These are phyloP conservation scores for Elongisporangium anandrum DNA, from an alignment of 352 stramenopile genomes.

Conservation along the genomic window DNA sequence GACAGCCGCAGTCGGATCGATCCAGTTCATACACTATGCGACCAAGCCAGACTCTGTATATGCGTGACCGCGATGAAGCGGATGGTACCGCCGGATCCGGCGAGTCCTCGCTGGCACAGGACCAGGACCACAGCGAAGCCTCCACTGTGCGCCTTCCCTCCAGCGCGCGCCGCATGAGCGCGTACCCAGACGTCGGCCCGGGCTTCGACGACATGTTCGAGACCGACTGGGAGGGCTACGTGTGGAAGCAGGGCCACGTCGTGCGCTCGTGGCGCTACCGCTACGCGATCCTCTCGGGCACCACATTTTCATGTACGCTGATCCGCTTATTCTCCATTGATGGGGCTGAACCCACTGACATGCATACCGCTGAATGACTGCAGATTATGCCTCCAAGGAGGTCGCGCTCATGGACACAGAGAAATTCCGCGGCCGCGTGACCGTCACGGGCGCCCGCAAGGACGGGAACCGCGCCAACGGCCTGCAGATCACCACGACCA, in stretches of 20 bases:
- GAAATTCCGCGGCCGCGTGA: constrained; percentile 80
- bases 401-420: constrained; percentile 74
- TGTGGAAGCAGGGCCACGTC: constrained; percentile 86
- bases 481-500: constrained; percentile 81
- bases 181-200: constrained; percentile 64
- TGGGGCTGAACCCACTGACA: constrained; percentile 1
- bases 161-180: constrained; percentile 37
- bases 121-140: neutral
- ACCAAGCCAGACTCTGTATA: constrained; percentile 65
- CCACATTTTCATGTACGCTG: constrained; percentile 53
- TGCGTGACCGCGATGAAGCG: constrained; percentile 33
- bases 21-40: constrained; percentile 50
- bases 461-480: constrained; percentile 68
- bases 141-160: neutral
- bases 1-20: constrained; percentile 10
- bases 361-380: neutral
- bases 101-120: constrained; percentile 4
- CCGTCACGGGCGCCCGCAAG: constrained; percentile 60
- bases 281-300: constrained; percentile 78
- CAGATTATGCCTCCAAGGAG: constrained; percentile 78
- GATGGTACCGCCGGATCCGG: constrained; percentile 17
- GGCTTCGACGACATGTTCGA: constrained; percentile 83
- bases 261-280: constrained; percentile 83
- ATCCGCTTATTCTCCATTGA: neutral
- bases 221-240: constrained; percentile 86